phyloP scores from a whole-genome alignment of 2,329 filamentous ascomycete genomes.

The Colletotrichum sp. region DNA sequence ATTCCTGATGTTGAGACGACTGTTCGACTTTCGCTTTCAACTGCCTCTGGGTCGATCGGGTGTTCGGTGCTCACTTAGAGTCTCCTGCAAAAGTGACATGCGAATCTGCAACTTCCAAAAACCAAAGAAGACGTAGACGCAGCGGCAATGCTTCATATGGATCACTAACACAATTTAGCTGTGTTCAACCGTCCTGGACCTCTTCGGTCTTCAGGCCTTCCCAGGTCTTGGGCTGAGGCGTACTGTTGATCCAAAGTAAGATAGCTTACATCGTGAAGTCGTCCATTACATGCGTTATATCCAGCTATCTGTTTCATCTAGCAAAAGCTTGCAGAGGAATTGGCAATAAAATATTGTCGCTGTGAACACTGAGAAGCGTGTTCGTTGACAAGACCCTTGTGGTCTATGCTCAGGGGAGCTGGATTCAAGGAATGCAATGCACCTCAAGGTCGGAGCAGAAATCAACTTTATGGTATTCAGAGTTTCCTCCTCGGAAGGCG shows the following conservation, averaged over 20 bases:
- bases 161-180: fast-evolving
- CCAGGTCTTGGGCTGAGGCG: not conserved
- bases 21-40: fast-evolving
- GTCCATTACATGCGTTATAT: fast-evolving
- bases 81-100: not conserved
- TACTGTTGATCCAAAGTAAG: not conserved
- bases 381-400: not conserved
- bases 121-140: not conserved
- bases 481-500: not conserved
- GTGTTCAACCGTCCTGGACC: not conserved
- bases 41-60: not conserved
- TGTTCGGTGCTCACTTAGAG: not conserved
- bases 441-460: not conserved
- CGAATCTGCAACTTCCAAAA: not conserved
- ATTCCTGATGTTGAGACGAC: not conserved
- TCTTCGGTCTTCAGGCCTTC: not conserved
- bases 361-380: not conserved
- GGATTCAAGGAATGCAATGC: not conserved
- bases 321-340: not conserved
- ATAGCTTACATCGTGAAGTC: not conserved
- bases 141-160: not conserved
- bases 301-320: no score
- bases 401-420: fast-evolving
- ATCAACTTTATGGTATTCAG: fast-evolving
- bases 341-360: no score